Percentiles rank a stretch among this genome's conserved stretches.
Evolutionary conservation across 2,329 filamentous ascomycete species (phyloP).

Genomic region (Coniochaeta sp.): DNA sequence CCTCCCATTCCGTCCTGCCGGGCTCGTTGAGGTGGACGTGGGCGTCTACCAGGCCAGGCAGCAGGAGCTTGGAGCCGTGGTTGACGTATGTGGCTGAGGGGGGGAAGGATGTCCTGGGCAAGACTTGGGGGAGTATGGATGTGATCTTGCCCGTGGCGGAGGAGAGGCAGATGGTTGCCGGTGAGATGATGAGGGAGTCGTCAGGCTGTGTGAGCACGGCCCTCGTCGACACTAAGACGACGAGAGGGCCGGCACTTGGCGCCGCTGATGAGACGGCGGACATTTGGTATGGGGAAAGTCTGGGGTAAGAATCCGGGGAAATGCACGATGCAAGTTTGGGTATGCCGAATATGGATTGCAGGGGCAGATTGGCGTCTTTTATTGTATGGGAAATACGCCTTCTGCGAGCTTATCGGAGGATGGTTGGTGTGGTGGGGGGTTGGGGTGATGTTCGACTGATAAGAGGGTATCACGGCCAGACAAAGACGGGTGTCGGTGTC

Average conservation of each 20-base stretch:
- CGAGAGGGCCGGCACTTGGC: constrained; percentile 30
- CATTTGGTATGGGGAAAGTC: background rate
- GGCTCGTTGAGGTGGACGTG: constrained; percentile 98
- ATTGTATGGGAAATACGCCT: background rate
- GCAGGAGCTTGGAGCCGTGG: constrained; percentile 75
- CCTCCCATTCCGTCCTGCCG: constrained; percentile 95
- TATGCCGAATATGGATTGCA: background rate
- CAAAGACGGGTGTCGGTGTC: background rate
- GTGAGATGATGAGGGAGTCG: constrained; percentile 56
- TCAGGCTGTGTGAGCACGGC: constrained; percentile 70
- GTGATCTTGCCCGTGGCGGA: constrained; percentile 76
- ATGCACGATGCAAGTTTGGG: constrained; percentile 1
- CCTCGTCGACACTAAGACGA: constrained; percentile 76
- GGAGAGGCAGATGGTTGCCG: constrained; percentile 78
- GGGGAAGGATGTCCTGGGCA: constrained; percentile 72
- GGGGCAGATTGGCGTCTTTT: constrained; percentile 1
- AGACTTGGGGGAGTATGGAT: constrained; percentile 63
- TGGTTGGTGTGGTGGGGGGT: background rate
- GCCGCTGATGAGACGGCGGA: background rate
- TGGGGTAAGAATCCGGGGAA: constrained; percentile 3
- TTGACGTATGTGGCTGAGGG: constrained; percentile 67
- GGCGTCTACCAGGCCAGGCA: constrained; percentile 90
- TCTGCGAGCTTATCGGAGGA: constrained; percentile 9
- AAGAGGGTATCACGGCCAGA: constrained; percentile 2
- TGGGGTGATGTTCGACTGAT: background rate